Evolutionary conservation across 805 yeast species (phyloP).

Genomic region (Cyberlindnera japonica): DNA sequence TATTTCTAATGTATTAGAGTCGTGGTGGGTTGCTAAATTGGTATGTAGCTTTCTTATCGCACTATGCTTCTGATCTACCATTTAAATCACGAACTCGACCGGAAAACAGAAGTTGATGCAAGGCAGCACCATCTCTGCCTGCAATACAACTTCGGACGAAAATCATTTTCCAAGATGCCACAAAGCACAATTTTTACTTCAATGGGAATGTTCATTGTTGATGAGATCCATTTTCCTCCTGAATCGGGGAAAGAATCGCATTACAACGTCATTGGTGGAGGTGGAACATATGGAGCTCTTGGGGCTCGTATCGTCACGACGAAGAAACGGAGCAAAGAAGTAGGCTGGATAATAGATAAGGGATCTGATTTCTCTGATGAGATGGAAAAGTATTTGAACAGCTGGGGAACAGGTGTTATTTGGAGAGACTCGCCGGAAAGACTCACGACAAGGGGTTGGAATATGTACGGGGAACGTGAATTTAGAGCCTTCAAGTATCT

Average conservation of each 20-base stretch:
- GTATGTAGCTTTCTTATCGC: too few relatives aligned
- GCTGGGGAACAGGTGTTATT: constrained; percentile 62
- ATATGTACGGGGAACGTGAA: constrained; percentile 63
- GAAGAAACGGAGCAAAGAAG: constrained; percentile 33
- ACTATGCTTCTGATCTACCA: too few relatives aligned
- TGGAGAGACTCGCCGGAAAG: constrained; percentile 51
- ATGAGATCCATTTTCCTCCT: constrained; percentile 64
- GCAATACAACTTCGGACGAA: neutral
- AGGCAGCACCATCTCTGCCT: neutral
- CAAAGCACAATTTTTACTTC: constrained; percentile 52
- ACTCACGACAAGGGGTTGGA: constrained; percentile 78
- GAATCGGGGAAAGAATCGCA: constrained; percentile 30
- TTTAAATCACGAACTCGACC: neutral
- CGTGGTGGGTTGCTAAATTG: neutral
- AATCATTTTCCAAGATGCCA: neutral
- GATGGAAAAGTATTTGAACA: constrained; percentile 40
- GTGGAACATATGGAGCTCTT: constrained; percentile 74
- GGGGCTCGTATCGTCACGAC: constrained; percentile 65
- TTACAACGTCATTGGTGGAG: constrained; percentile 77
- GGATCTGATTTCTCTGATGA: constrained; percentile 72
- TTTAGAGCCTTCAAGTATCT: constrained; percentile 56
- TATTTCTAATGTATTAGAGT: neutral
- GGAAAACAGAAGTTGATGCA: neutral
- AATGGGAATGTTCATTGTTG: constrained; percentile 87
- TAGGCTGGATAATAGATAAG: constrained; percentile 73